phyloP scores from a whole-genome alignment of 345 rosid genomes.

The Hibiscus tridactylites region DNA sequence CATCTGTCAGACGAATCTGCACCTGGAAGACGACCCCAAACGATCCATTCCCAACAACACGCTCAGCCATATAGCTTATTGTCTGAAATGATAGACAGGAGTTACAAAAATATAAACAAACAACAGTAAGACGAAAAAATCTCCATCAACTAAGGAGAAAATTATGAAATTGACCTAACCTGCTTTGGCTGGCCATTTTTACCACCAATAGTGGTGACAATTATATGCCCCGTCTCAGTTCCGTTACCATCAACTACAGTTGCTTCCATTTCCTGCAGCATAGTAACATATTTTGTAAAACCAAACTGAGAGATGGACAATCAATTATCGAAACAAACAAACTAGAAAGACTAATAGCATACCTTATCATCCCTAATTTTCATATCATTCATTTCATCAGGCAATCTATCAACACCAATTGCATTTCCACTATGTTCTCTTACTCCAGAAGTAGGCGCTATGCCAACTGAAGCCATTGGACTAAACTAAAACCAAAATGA shows the following conservation, averaged over 20 bases:
- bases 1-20: background rate
- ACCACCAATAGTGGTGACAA: constrained; percentile 79
- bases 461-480: constrained; percentile 55
- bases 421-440: constrained; percentile 43
- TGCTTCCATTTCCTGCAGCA: constrained; percentile 72
- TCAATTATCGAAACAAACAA: background rate
- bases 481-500: background rate
- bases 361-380: constrained; percentile 89
- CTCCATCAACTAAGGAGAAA: background rate
- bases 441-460: constrained; percentile 43
- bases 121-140: background rate
- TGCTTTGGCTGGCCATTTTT: constrained; percentile 75
- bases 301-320: background rate
- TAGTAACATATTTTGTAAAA: constrained; percentile 1
- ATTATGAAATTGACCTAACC: constrained; percentile 47
- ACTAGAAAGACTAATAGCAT: background rate
- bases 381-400: constrained; percentile 83
- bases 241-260: constrained; percentile 78
- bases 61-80: constrained; percentile 96
- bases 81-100: constrained; percentile 32
- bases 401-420: constrained; percentile 63
- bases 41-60: constrained; percentile 90
- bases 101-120: background rate
- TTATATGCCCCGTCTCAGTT: constrained; percentile 75
- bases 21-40: constrained; percentile 97